Conservation (phyloP, 31 red algal species). For the Endocladia muricata region DNA sequence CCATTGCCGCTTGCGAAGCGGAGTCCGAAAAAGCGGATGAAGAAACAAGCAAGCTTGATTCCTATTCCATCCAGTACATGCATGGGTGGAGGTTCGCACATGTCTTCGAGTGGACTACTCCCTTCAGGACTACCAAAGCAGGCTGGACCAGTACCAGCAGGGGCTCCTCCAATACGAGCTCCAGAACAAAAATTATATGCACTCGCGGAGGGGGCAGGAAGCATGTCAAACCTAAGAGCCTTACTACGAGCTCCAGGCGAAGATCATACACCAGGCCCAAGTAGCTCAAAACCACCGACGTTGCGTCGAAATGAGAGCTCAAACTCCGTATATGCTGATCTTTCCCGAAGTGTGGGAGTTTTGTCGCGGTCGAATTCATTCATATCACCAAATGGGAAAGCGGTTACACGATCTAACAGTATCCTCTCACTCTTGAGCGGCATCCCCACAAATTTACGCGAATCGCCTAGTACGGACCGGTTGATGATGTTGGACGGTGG, state of each 20-base stretch:
- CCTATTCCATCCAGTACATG: background rate
- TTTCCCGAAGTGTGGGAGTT: constrained; percentile 29
- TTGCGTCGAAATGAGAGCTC: constrained; percentile 47
- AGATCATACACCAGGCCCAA: constrained; percentile 23
- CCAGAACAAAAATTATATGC: constrained; percentile 7
- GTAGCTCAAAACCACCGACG: constrained; percentile 23
- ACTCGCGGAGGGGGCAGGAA: constrained; percentile 15
- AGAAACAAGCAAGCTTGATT: background rate
- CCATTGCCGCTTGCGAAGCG: background rate
- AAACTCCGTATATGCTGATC: constrained; percentile 40
- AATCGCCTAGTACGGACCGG: constrained; percentile 63
- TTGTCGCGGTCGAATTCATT: constrained; percentile 71
- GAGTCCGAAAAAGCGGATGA: background rate
- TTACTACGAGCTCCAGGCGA: constrained; percentile 11
- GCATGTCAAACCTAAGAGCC: constrained; percentile 25
- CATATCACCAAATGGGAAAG: constrained; percentile 35
- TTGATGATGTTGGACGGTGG: constrained; percentile 45
- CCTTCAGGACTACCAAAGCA: background rate
- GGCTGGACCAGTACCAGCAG: background rate
- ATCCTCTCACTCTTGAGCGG: constrained; percentile 65
- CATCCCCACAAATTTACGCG: constrained; percentile 57
- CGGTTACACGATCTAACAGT: constrained; percentile 49
- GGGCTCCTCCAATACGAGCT: background rate
- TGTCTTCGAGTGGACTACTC: background rate
- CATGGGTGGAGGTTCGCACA: background rate